Conservation (phyloP, 169 alveolate species). For the Besnoitia besnoiti region DNA sequence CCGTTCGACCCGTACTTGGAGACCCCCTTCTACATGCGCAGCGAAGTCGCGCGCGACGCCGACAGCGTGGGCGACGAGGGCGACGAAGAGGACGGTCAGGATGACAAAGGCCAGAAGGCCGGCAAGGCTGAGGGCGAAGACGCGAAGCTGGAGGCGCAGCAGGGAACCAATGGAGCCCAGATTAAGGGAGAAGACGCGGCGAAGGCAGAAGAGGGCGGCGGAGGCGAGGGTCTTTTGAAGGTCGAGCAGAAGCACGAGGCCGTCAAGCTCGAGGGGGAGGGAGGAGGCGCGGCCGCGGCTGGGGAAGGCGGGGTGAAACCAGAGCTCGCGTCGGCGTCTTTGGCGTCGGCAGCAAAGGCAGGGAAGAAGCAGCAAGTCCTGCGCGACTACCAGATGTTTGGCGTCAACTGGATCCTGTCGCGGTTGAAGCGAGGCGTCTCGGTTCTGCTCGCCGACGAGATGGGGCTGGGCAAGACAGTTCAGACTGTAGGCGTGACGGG, state of each 20-base stretch:
- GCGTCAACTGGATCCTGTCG: conserved; percentile 95
- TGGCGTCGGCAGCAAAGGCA: background rate
- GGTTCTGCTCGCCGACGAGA: conserved; percentile 94
- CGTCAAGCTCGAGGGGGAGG: background rate
- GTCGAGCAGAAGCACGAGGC: background rate
- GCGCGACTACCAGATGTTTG: conserved; percentile 94
- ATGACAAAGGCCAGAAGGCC: background rate
- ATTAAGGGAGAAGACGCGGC: background rate
- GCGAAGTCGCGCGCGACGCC: background rate
- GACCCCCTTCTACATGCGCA: conserved; percentile 85
- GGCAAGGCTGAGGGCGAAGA: background rate
- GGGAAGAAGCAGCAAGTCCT: conserved; percentile 67
- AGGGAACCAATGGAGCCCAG: background rate
- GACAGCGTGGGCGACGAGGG: background rate
- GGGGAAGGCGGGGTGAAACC: background rate
- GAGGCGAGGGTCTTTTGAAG: background rate
- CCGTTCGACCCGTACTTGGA: conserved; percentile 88
- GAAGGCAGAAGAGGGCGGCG: background rate
- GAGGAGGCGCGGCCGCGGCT: background rate
- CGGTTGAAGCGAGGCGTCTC: conserved; percentile 93
- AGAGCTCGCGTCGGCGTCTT: background rate
- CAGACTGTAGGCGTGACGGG: conserved; percentile 92
- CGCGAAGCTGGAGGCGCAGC: background rate
- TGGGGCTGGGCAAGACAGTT: conserved; percentile 96
- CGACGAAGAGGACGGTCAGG: background rate